Evolutionary conservation across 495 filamentous ascomycete species (phyloP).

Genomic region (Penicillium pancosmium): DNA sequence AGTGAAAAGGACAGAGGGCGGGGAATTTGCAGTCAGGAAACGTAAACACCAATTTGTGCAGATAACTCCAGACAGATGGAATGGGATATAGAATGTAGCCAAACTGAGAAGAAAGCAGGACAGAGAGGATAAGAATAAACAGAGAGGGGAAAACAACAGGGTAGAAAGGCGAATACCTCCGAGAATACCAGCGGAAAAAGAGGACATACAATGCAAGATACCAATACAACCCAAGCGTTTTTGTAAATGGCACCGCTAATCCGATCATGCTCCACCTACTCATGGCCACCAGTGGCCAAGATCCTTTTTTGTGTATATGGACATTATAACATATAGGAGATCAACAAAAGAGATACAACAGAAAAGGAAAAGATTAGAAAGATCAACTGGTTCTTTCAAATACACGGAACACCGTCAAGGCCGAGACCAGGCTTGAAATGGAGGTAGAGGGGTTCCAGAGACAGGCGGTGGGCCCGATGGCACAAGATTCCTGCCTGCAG

Average conservation of each 20-base stretch:
- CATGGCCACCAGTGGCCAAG: conserved; percentile 24
- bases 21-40: neutral
- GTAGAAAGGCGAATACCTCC: neutral
- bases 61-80: neutral
- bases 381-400: neutral
- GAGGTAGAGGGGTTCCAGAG: conserved; percentile 24
- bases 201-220: conserved; percentile 1
- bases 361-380: conserved; percentile 1
- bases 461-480: conserved; percentile 19
- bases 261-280: conserved; percentile 6
- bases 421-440: conserved; percentile 30
- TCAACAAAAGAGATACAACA: conserved; percentile 12
- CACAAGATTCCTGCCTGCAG: conserved; percentile 10
- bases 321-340: conserved; percentile 12
- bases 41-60: conserved; percentile 2
- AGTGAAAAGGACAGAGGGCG: neutral
- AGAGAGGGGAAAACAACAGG: neutral
- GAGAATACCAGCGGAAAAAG: neutral
- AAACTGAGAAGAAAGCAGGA: neutral
- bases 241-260: conserved; percentile 3
- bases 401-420: conserved; percentile 6
- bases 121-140: neutral
- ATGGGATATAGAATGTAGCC: neutral
- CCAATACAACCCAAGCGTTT: conserved; percentile 2
- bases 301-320: neutral